Base-by-base conservation (phyloP, 768 basidiomycete genomes). In the Tremella yokohamensis region DNA sequence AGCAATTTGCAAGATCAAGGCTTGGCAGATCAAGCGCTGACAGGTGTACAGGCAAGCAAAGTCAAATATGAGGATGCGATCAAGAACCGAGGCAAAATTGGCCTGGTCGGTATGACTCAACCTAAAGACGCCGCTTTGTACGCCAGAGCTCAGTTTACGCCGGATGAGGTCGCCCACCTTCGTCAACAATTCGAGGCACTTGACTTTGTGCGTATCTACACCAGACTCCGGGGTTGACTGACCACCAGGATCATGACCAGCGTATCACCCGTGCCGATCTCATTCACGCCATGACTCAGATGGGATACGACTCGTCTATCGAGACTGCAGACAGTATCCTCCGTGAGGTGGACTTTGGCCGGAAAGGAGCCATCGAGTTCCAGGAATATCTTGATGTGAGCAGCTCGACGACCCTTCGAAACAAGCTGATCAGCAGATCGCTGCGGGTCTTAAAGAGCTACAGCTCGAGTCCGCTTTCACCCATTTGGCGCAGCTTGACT, bases 351-450 rank as follows among this genome's bases (percentile, higher is more conserved):
- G 78, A 77, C 56, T 75, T 70, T 47, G 68, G 76, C 34, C 61
- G 77, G 19, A 79, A 81, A 65, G 75, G 77, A 25, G 81, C 82
- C 24, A 77, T 96, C 48, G 84, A 85, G 61, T 84, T 90, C 67
- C 88, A 93, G 63, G 88, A 89, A 70, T 93, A 93, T 74, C 80
- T 92, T 49, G 90, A 93, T 83, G 89, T 89, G 63, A 13, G 84
- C 78, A 7, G 15, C 15, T 4, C 4, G 8, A 4, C 4, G n/a
- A 4, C 42, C 15, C 6, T 45, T 50, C 8, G 49, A 25, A 38
- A 42, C 15, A 18, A 50, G 44, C 52, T 58, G 56, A 57, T 20
- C 18, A 20, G 49, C 22, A 77, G 64, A 75, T 79, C 58, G 79
- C 78, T 2, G 79, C 79, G 19, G 79, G 79, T 4, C 62, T 78